Base-by-base conservation (phyloP, 2,329 filamentous ascomycete genomes). In the Knufia petricola region DNA sequence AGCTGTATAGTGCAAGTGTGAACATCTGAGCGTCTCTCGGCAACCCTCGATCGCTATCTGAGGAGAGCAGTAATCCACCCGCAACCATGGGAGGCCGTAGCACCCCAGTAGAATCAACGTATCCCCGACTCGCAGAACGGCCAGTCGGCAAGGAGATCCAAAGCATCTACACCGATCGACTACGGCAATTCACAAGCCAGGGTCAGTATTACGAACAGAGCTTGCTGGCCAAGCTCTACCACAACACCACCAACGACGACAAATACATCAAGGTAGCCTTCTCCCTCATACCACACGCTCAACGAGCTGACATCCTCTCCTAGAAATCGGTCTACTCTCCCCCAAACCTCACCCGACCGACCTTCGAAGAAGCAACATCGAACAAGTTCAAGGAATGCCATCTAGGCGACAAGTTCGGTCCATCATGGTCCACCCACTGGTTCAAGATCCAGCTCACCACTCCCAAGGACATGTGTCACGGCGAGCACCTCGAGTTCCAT, bases 351-450 rank as follows among this genome's bases (percentile, higher is more conserved):
- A 75, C 81, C 21, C 81, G 92, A 13, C 92, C 92, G 1, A 82
- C 83, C 2, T 98, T 98, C 69, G 70, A 89, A 54, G 87, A 95
- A 49, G 90, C 89, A 10, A 79, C 73, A 10, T 75, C 72, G n/a
- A 81, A 94, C 57, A 70, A 82, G 4, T 98, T 90, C 70, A 77
- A 76, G 45, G 76, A 82, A 42, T 85, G 89, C 7, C 71, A 77
- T 15, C 80, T 88, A 48, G 89, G 90, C 51, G 76, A 84, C 50
- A 79, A 74, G 4, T 96, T 96, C 59, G 92, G 92, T 0, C 92
- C 92, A 1, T 92, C 88, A 30, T 98, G 92, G 92, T 85, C 88
- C 1, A 98, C 92, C 7, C 92, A 96, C 66, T 98, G 92, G 92
- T 94, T 98, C 76, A 86, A 82, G 59, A 78, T 95, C 49, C 72